Base-by-base conservation (phyloP, 257 asterid species). In the Buddleja alternifolia region DNA sequence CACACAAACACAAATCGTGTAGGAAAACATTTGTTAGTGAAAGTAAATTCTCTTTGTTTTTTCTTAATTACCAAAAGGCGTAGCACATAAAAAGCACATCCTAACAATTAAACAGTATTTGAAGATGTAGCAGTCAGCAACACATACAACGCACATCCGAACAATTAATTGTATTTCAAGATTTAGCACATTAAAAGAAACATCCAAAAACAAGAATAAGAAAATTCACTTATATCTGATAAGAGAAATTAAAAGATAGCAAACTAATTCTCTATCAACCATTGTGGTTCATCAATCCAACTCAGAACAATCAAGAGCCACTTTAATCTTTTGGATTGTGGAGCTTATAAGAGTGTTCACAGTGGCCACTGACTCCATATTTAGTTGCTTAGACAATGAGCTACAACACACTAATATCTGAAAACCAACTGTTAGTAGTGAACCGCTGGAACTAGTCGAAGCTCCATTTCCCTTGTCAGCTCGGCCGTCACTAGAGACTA, bases 391-490 rank as follows among this genome's bases (percentile, higher is more conserved):
- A 0, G 90, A 73, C 1, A 61, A 21, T 6, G 81, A 12, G 70
- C 36, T 60, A 6, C 59, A 64, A 1, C 70, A 17, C 53, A 78
- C 77, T 15, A 88, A 29, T 62, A 82, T 75, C 23, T 88, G 96
- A 54, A 79, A 82, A 39, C 84, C 85, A 53, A 82, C 75, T 0
- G 93, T 91, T 14, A 89, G 56, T n/a, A 91, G 78, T 15, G 96
- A 88, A 25, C 93, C 87, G 14, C 40, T 7, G 1, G 71, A 29
- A 45, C 82, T 82, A n/a, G 54, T 51, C 6, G 86, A 70, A 21
- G 80, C 61, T 69, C 66, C 80, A 14, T 0, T 2, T 37, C 60
- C 79, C 14, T 32, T 70, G 9, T 54, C 60, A 36, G 42, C 46
- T 1, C 82, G 78, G 5, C 86, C 89, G 8, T 85, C 90, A 0